A percentile compares a stretch with the other conserved stretches of the same genome.
Conservation (phyloP, 2,329 filamentous ascomycete species). For the Alternaria infectoria region DNA sequence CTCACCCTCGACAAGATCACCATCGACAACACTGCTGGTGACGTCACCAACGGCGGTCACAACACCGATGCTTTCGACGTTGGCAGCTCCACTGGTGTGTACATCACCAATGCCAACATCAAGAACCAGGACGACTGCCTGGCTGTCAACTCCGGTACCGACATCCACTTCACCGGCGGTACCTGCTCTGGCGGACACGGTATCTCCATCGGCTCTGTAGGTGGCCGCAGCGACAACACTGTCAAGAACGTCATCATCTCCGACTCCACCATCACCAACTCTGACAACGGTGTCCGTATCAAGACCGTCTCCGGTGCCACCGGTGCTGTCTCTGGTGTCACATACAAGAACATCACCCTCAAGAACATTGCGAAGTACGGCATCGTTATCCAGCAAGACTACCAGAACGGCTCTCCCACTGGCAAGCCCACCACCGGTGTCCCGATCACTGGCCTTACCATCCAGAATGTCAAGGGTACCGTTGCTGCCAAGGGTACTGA, state of each 20-base stretch:
- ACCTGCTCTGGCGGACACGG: conserved; percentile 63
- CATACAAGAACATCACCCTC: conserved; percentile 56
- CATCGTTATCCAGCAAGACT: conserved; percentile 62
- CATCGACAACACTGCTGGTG: conserved; percentile 65
- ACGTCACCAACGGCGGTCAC: conserved; percentile 45
- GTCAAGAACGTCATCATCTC: conserved; percentile 62
- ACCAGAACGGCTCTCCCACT: conserved; percentile 55
- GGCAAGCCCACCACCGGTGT: conserved; percentile 56
- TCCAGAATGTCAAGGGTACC: conserved; percentile 52
- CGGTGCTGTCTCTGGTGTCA: conserved; percentile 58
- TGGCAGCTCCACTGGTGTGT: conserved; percentile 55
- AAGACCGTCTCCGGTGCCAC: conserved; percentile 62
- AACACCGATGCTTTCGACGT: conserved; percentile 68
- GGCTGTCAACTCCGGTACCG: conserved; percentile 63
- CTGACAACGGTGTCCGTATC: conserved; percentile 64
- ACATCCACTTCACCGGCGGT: conserved; percentile 47
- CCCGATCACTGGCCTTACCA: conserved; percentile 53
- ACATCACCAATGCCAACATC: conserved; percentile 59
- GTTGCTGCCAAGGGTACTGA: conserved; percentile 43
- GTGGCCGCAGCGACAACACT: conserved; percentile 61
- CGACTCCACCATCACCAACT: conserved; percentile 57
- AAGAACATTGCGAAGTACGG: conserved; percentile 56
- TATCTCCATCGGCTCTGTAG: conserved; percentile 66
- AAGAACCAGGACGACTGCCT: conserved; percentile 68
- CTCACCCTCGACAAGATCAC: conserved; percentile 59